Evolutionary conservation across 1,139 yeast species (phyloP), one percentile per base, ranked within the genome.

Genomic region (Suhomyces bokatorum): DNA sequence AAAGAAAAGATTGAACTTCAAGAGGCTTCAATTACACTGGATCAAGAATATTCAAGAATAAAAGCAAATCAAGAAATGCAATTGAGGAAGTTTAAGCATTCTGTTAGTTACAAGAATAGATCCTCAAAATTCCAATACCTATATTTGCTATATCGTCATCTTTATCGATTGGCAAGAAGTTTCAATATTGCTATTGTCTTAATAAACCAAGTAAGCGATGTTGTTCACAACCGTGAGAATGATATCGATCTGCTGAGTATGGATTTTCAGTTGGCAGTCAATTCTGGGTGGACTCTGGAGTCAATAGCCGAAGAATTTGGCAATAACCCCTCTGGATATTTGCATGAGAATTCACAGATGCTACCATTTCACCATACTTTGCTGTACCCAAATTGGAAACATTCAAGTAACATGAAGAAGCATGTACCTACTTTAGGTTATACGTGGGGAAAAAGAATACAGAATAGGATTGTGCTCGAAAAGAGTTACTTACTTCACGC

Each of bases 121-220:
- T 54, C 62, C 4, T 58, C 64, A 15, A 77, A 78, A 47, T 62
- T 70, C 39, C 64, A 64, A 32, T 80, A 80, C 52, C 55, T 82
- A 13, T 64, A 67, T 40, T 62, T 63, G 17, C 53, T 82, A 35
- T 78, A 81, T 24, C 69, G 71, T 8, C 77, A 73, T 45, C 66
- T 90, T 43, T 66, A 79, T 13, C 56, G 64, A 14, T 54, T 87
- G 31, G 84, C 93, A 0, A 57, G 57, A 22, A 61, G 69, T 22
- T 63, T 69, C 57, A 63, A 75, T 20, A 59, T 87, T 9, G 88
- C 96, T 0, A 63, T 91, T 0, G 81, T 89, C 0, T 75, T 87
- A 2, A 80, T 91, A 0, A 91, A 91, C 56, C 98, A 91, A 63
- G 90, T 91, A 0, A 77, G 88, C 40, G 93, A 87, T 54, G 43